Evolutionary conservation across 192 early-diverging fungal genomes (phyloP).

Genomic region (Podila minutissima): DNA sequence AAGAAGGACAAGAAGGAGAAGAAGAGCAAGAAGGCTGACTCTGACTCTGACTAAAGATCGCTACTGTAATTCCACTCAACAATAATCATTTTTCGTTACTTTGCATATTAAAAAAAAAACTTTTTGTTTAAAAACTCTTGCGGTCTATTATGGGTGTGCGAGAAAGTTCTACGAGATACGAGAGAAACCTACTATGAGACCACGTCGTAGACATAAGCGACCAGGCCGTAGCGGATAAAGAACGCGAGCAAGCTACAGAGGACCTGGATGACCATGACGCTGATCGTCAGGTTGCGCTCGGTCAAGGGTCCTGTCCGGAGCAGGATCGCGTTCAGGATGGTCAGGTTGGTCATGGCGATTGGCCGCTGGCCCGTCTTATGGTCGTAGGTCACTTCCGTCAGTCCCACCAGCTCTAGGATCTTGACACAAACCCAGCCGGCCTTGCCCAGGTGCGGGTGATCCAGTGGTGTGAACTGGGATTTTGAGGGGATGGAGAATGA

Average conservation of each 20-base stretch:
- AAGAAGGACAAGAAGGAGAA: slow-evolving; percentile 58
- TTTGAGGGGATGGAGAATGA: slow-evolving; percentile 7
- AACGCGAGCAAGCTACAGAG: slow-evolving; percentile 78
- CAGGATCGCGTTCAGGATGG: slow-evolving; percentile 91
- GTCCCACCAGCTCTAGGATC: slow-evolving; percentile 58
- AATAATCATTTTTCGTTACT: too few relatives aligned
- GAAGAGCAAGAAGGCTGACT: slow-evolving; percentile 48
- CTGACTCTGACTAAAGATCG: slow-evolving; percentile 37
- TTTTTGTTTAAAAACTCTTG: too few relatives aligned
- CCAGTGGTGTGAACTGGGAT: slow-evolving; percentile 13
- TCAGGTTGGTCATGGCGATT: slow-evolving; percentile 87
- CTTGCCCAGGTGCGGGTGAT: background rate
- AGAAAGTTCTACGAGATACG: too few relatives aligned
- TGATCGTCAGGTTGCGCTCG: slow-evolving; percentile 69
- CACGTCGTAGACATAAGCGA: slow-evolving; percentile 81
- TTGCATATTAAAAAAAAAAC: too few relatives aligned
- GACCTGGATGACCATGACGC: slow-evolving; percentile 75
- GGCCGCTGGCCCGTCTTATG: slow-evolving; percentile 53
- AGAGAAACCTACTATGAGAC: slow-evolving; percentile 5
- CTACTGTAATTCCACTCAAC: too few relatives aligned
- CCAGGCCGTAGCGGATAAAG: slow-evolving; percentile 82
- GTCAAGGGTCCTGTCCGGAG: slow-evolving; percentile 77
- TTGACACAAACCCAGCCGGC: slow-evolving; percentile 63
- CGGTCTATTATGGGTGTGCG: too few relatives aligned
- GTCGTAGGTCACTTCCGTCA: slow-evolving; percentile 65